A percentile compares a stretch with the other conserved stretches of the same genome.
phyloP scores from a whole-genome alignment of 805 yeast genomes.

The Wickerhamiella alocasiicola region DNA sequence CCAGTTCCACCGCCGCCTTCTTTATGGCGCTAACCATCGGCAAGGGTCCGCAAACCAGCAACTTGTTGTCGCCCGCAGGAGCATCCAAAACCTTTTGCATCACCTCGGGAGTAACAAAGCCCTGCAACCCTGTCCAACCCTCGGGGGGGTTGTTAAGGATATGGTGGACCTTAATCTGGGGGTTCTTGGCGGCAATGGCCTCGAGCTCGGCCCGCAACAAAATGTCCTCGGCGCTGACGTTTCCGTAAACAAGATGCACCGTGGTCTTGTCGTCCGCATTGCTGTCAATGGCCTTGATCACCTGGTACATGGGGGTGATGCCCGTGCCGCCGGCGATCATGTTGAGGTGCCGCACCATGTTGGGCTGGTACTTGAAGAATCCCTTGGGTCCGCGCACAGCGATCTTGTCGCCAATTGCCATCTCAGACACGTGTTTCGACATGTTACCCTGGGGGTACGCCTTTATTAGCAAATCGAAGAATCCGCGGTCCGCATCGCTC shows the following conservation, averaged over 20 bases:
- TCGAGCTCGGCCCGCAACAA: slow-evolving; percentile 72
- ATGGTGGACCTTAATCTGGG: slow-evolving; percentile 49
- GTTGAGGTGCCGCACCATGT: slow-evolving; percentile 57
- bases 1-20: slow-evolving; percentile 61
- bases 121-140: slow-evolving; percentile 64
- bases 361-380: slow-evolving; percentile 67
- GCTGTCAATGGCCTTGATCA: slow-evolving; percentile 64
- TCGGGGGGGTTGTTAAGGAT: slow-evolving; percentile 61
- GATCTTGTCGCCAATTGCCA: slow-evolving; percentile 67
- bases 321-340: slow-evolving; percentile 98
- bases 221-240: slow-evolving; percentile 67
- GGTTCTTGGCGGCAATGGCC: slow-evolving; percentile 36
- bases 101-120: slow-evolving; percentile 67
- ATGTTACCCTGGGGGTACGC: slow-evolving; percentile 75
- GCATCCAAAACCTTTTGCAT: slow-evolving; percentile 52
- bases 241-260: slow-evolving; percentile 67
- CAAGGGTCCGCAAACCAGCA: slow-evolving; percentile 88
- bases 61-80: slow-evolving; percentile 46
- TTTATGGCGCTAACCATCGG: slow-evolving; percentile 80
- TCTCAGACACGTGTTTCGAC: slow-evolving; percentile 56
- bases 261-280: slow-evolving; percentile 72
- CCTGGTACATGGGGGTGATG: slow-evolving; percentile 79
- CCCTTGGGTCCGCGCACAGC: slow-evolving; percentile 76
- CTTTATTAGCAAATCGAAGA: slow-evolving; percentile 75
- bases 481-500: slow-evolving; percentile 54